A percentile compares a stretch with the other conserved stretches of the same genome.
Evolutionary conservation across 75 land plant genomes (phyloP).

Genomic region (Ceratopteris richardii): DNA sequence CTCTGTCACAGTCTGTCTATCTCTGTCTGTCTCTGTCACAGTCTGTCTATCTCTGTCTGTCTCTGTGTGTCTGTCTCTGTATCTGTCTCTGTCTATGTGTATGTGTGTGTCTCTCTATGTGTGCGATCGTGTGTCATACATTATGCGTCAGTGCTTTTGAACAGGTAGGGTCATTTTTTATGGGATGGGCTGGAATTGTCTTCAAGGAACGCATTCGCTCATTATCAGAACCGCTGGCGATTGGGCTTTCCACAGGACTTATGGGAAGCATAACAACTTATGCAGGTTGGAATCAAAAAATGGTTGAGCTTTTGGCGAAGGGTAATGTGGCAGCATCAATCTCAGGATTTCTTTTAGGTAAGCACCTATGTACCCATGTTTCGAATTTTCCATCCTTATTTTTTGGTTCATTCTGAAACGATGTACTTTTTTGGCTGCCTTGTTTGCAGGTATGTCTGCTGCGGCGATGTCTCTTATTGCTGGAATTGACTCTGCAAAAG

Average conservation of each 20-base stretch:
- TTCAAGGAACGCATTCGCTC: slow-evolving; percentile 47
- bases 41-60: background rate
- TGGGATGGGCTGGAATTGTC: slow-evolving; percentile 94
- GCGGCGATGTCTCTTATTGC: slow-evolving; percentile 24
- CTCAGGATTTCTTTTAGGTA: slow-evolving; percentile 60
- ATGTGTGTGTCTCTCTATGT: no score
- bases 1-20: background rate
- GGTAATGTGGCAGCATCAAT: slow-evolving; percentile 50
- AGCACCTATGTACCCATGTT: no score
- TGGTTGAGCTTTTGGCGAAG: slow-evolving; percentile 43
- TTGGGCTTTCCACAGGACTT: slow-evolving; percentile 81
- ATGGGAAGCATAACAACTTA: slow-evolving; percentile 91
- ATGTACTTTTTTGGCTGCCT: no score
- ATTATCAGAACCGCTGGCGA: slow-evolving; percentile 61
- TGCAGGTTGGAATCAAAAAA: slow-evolving; percentile 70
- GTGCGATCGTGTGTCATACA: no score
- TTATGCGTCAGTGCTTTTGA: no score
- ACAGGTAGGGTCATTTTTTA: slow-evolving; percentile 81
- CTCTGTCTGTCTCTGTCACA: background rate
- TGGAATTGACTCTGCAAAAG: slow-evolving; percentile 29
- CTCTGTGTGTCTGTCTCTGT: background rate
- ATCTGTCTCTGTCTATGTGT: background rate
- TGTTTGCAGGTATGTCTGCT: slow-evolving; percentile 30
- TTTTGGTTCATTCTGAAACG: no score
- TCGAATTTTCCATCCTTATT: no score